phyloP scores from a whole-genome alignment of 2,329 filamentous ascomycete genomes.

The Trichoderma brevicompactum region DNA sequence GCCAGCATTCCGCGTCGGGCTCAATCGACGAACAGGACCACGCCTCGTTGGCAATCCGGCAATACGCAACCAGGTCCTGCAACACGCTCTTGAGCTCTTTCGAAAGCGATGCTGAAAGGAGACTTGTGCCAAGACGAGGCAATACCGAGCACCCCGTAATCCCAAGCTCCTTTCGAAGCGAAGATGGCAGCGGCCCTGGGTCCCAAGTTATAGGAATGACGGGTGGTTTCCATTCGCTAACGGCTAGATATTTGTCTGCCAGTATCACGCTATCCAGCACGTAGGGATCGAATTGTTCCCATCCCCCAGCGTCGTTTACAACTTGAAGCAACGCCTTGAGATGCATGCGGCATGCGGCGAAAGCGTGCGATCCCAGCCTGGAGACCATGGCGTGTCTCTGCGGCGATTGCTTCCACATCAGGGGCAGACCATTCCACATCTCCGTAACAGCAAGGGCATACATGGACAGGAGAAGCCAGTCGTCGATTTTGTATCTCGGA shows the following conservation, averaged over 20 bases:
- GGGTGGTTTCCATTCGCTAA: background rate
- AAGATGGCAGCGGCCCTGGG: background rate
- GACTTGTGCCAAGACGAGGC: background rate
- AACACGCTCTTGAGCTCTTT: background rate
- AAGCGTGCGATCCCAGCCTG: background rate
- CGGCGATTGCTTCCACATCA: background rate
- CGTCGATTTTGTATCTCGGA: background rate
- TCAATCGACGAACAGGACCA: background rate
- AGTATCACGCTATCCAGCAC: background rate
- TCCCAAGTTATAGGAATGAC: background rate
- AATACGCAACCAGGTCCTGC: background rate
- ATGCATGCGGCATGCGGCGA: conserved; percentile 7
- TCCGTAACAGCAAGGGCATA: background rate
- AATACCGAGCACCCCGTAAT: background rate
- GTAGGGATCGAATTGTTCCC: background rate
- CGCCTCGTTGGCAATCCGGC: background rate
- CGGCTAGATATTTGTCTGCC: conserved; percentile 1
- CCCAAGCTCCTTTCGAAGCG: background rate
- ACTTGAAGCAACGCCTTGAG: background rate
- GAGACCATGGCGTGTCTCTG: background rate
- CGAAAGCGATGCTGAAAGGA: background rate
- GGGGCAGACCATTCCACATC: conserved; percentile 1
- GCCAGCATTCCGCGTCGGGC: background rate
- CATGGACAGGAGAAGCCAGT: conserved; percentile 9
- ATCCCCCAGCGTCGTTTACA: background rate